Evolutionary conservation across 352 stramenopile species (phyloP).

Genomic region (Pythium monospermum): DNA sequence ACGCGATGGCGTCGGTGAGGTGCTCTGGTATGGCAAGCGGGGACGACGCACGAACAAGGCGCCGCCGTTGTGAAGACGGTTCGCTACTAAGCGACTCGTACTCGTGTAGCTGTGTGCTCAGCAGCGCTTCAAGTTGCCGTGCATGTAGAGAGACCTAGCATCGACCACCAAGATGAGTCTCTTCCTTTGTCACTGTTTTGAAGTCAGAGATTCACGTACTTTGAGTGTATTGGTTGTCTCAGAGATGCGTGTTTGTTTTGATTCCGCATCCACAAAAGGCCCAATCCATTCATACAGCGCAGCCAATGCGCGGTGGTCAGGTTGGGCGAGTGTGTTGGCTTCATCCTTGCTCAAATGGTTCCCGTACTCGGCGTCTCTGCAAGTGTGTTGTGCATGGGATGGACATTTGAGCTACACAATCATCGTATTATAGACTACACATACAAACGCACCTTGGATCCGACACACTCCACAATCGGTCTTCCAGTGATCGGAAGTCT

Average conservation of each 20-base stretch:
- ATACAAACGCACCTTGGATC: slow-evolving; percentile 43
- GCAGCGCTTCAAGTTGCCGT: slow-evolving; percentile 39
- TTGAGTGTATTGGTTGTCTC: slow-evolving; percentile 21
- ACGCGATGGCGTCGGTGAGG: slow-evolving; percentile 41
- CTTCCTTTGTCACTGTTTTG: not conserved
- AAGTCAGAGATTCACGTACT: slow-evolving; percentile 10
- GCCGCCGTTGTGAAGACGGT: slow-evolving; percentile 4
- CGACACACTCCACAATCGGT: slow-evolving; percentile 43
- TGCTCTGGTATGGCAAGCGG: slow-evolving; percentile 33
- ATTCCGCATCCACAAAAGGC: slow-evolving; percentile 10
- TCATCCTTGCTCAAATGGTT: slow-evolving; percentile 40
- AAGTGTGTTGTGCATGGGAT: not conserved
- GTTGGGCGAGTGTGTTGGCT: slow-evolving; percentile 35
- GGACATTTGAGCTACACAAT: too few relatives aligned
- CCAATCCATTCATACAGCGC: slow-evolving; percentile 46
- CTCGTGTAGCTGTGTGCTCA: slow-evolving; percentile 47
- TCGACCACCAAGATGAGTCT: not conserved
- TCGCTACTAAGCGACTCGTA: slow-evolving; percentile 18
- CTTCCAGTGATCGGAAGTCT: slow-evolving; percentile 52
- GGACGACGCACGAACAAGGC: slow-evolving; percentile 36
- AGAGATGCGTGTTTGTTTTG: slow-evolving; percentile 1
- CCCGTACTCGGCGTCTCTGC: slow-evolving; percentile 48
- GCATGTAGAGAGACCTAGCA: slow-evolving; percentile 34
- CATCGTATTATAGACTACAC: too few relatives aligned
- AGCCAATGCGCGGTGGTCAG: slow-evolving; percentile 36